phyloP scores from a whole-genome alignment of 2,329 filamentous ascomycete genomes.

The Penicillium janthinellum region DNA sequence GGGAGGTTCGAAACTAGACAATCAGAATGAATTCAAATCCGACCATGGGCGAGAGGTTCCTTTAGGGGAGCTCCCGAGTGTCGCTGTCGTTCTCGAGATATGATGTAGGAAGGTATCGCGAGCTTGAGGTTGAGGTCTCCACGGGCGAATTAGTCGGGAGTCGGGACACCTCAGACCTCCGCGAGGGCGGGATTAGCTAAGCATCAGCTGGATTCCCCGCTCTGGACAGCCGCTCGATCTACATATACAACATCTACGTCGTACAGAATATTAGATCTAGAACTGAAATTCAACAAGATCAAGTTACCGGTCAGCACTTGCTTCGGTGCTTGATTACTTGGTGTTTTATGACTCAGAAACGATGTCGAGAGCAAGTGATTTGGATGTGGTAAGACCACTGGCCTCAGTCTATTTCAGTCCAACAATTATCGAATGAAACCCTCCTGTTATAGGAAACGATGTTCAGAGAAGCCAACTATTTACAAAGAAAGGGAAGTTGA shows the following conservation, averaged over 20 bases:
- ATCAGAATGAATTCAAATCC: not conserved
- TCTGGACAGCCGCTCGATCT: not conserved
- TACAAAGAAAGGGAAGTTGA: not conserved
- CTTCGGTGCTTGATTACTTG: not conserved
- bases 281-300: no score
- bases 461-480: not conserved
- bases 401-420: not conserved
- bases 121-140: not conserved
- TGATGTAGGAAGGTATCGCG: not conserved
- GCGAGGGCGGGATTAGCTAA: slow-evolving; percentile 1
- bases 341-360: not conserved
- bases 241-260: not conserved
- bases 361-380: not conserved
- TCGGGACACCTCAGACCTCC: slow-evolving; percentile 1
- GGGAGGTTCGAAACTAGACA: not conserved
- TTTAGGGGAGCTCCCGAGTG: not conserved
- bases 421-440: not conserved
- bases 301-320: no score
- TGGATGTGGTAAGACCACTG: not conserved
- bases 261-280: no score
- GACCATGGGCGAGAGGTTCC: not conserved
- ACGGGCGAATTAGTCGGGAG: not conserved
- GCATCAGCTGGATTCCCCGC: not conserved
- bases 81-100: not conserved
- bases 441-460: not conserved